These are phyloP conservation scores for Myriosclerotinia scirpicola DNA, from an alignment of 2,329 filamentous ascomycete genomes.

Conservation along the genomic window DNA sequence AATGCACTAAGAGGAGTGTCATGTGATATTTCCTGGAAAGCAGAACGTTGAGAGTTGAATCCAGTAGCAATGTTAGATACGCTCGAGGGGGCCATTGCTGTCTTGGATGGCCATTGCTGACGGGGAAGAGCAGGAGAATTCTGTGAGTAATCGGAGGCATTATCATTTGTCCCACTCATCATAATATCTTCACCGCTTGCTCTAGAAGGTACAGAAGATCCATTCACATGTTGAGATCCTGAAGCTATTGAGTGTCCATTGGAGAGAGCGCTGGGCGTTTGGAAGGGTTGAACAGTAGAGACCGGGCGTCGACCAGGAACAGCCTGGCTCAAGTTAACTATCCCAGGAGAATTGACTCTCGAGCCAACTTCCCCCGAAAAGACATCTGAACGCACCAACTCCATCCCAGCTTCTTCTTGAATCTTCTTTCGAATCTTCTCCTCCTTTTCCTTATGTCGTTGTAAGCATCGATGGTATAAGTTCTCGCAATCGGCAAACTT, in stretches of 20 bases:
- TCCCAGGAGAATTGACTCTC: conserved; percentile 53
- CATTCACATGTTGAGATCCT: conserved; percentile 49
- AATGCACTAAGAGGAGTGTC: conserved; percentile 59
- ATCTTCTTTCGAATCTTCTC: conserved; percentile 53
- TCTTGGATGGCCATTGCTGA: conserved; percentile 41
- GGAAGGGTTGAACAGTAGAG: conserved; percentile 41
- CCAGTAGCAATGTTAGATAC: conserved; percentile 32
- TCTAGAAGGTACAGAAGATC: conserved; percentile 50
- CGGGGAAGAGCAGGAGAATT: conserved; percentile 49
- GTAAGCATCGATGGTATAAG: conserved; percentile 71
- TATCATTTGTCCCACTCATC: conserved; percentile 58
- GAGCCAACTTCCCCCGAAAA: conserved; percentile 39
- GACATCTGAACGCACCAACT: conserved; percentile 51
- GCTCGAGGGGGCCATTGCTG: conserved; percentile 46
- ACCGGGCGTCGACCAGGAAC: conserved; percentile 52
- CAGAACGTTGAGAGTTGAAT: conserved; percentile 58
- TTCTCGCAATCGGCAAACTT: conserved; percentile 75
- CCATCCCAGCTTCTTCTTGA: conserved; percentile 28
- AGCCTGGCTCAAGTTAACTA: conserved; percentile 62
- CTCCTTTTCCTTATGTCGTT: conserved; percentile 60
- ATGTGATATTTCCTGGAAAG: conserved; percentile 56
- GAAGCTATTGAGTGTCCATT: conserved; percentile 53
- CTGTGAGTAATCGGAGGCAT: conserved; percentile 43
- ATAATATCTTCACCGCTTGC: conserved; percentile 53
- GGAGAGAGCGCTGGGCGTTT: conserved; percentile 55